phyloP scores from a whole-genome alignment of 352 stramenopile genomes.

The Thalassiosira oceanica region DNA sequence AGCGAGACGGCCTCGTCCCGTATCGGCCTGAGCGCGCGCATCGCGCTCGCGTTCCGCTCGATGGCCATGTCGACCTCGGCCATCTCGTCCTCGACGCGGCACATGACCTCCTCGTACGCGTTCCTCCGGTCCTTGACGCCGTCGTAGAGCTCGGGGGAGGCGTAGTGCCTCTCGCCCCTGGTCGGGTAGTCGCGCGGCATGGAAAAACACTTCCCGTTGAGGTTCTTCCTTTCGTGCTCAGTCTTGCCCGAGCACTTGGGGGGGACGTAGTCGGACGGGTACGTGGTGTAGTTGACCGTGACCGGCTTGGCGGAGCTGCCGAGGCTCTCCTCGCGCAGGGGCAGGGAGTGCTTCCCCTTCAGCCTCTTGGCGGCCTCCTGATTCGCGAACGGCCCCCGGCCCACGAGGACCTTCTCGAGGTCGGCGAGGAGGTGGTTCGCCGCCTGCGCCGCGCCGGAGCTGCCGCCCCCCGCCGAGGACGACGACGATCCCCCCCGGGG shows the following conservation, averaged over 20 bases:
- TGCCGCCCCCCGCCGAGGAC: conserved; percentile 42
- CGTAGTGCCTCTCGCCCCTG: conserved; percentile 81
- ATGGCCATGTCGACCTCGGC: conserved; percentile 95
- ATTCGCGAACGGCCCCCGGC: conserved; percentile 66
- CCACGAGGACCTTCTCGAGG: conserved; percentile 72
- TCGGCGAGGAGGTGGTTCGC: conserved; percentile 59
- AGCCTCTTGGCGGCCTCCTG: conserved; percentile 63
- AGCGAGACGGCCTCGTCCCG: conserved; percentile 78
- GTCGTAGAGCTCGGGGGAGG: conserved; percentile 68
- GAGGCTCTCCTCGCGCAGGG: conserved; percentile 60
- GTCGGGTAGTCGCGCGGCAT: conserved; percentile 87
- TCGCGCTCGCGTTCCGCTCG: conserved; percentile 92
- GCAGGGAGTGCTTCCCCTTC: conserved; percentile 68
- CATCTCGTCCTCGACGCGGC: conserved; percentile 95
- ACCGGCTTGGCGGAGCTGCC: conserved; percentile 6
- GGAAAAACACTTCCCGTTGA: conserved; percentile 87
- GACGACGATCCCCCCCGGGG: conserved; percentile 60
- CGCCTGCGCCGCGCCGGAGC: conserved; percentile 51
- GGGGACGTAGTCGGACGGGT: conserved; percentile 89
- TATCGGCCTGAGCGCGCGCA: conserved; percentile 93
- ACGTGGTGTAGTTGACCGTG: conserved; percentile 93
- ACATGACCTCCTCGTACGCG: conserved; percentile 96
- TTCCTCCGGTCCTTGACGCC: conserved; percentile 64
- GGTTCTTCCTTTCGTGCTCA: conserved; percentile 26
- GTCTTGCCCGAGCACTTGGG: conserved; percentile 89